phyloP scores from a whole-genome alignment of 805 yeast genomes.

The Suhomyces xylopsoci region DNA sequence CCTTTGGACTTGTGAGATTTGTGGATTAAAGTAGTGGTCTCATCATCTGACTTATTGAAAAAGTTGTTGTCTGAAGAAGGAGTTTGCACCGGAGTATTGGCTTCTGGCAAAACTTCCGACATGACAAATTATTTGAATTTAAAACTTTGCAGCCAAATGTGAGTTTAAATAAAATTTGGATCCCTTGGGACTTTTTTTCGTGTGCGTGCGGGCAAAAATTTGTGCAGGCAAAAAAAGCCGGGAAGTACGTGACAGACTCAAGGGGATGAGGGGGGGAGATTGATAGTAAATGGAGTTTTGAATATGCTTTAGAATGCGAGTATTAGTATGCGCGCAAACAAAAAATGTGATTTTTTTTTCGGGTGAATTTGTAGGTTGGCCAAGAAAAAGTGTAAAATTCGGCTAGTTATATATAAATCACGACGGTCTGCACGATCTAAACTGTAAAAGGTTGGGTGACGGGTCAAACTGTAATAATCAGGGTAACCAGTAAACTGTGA shows the following conservation, averaged over 20 bases:
- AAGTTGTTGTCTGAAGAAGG: constrained; percentile 30
- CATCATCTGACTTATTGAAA: constrained; percentile 22
- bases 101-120: constrained; percentile 31
- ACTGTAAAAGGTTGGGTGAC: background rate
- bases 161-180: constrained; percentile 1
- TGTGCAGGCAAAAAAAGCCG: background rate
- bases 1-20: constrained; percentile 3
- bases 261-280: background rate
- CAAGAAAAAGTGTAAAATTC: constrained; percentile 6
- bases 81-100: constrained; percentile 39
- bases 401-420: constrained; percentile 5
- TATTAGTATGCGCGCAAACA: constrained; percentile 3
- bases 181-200: background rate
- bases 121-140: constrained; percentile 9
- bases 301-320: background rate
- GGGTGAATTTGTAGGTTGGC: constrained; percentile 2
- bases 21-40: constrained; percentile 6
- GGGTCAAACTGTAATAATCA: background rate
- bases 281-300: background rate
- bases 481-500: constrained; percentile 1
- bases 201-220: constrained; percentile 1
- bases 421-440: constrained; percentile 4
- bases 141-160: constrained; percentile 2
- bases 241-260: background rate
- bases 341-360: background rate